Evolutionary conservation across 495 filamentous ascomycete species (phyloP), one percentile per base, ranked within the genome.

Genomic region (Diplogelasinospora grovesii): DNA sequence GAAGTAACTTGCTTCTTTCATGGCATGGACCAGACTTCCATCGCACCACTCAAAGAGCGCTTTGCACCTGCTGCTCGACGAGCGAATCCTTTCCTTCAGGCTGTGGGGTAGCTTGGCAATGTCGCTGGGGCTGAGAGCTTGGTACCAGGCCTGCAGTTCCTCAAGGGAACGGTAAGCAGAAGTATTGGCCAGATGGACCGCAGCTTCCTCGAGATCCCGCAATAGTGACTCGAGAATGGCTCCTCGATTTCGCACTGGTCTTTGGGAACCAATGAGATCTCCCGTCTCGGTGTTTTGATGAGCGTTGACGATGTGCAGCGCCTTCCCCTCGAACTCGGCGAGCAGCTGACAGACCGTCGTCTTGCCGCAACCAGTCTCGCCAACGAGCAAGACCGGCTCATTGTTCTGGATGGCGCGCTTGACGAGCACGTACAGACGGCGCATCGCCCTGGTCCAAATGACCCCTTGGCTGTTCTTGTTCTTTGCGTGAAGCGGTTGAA

Each of bases 211-310:
- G 8, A 96, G 61, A 58, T 89, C 82, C 29, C 73, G 64, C 4
- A 61, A 56, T 18, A 99, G 67, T 16, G 81, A 62, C 18, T 76
- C 71, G 37, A 87, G 68, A 26, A 90, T 75, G 8, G 73, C 74
- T 28, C 79, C 73, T 29, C 89, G 77, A 51, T 95, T 95, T 47
- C 93, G 74, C 25, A 96, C 78, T 4, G 93, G 93, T 43, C 93
- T 68, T 61, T 97, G 93, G 3, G 92, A 87, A 40, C 93, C 93
- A 47, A 99, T 96, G 11, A 99, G 74, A 63, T 99, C 93, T 7
- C 93, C 89, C 1, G 92, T 95, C 59, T 99, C 93, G 8, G 90
- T 82, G 47, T 96, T 99, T 49, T 95, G 88, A 58, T 99, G 93
- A 7, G 93, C 93, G 64, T 97, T 99, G 51, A 97, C 81, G 52